Base-by-base conservation (phyloP, 257 asterid genomes). In the Lavandula angustifolia region DNA sequence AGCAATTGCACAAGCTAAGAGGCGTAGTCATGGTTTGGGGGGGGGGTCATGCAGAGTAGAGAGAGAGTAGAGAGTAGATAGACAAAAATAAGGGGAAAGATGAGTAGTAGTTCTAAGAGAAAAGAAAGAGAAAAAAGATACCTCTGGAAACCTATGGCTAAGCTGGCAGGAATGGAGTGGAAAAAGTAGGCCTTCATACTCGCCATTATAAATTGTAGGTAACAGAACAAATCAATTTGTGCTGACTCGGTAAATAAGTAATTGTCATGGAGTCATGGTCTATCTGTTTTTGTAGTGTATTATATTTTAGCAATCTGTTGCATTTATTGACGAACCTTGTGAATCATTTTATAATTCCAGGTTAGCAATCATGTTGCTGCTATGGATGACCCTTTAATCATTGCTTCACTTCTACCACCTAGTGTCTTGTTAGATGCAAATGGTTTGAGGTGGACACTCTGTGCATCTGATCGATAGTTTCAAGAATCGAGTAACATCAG, bases 401-500 rank as follows among this genome's bases (percentile, higher is more conserved):
- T 91, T 71, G 89, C 98, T 73, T 74, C 98, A 43, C 67, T 91
- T 40, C 91, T 91, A 62, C 88, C 96, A 17, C 96, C 85, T 35
- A 81, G 85, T 49, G 75, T 91, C 73, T 64, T 91, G 77, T 63
- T 91, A 11, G 80, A 88, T 78, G 96, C 96, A 53, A 78, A 76
- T 47, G 81, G 75, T 58, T 68, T 86, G 81, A 80, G 98, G 66
- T 91, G 96, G 98, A 88, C 98, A 8, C 88, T 91, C 40, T 90
- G 97, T 82, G 97, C 97, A 59, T 77, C 97, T 53, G 97, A 90
- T 75, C 82, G 97, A n/a, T 90, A n/a, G 97, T 74, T 90, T 90
- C 75, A 81, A 75, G 44, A 87, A 85, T 78, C 78, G 95, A 12
- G 85, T 84, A 33, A 83, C 92, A 42, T 83, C 97, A 41, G 95